Evolutionary conservation across 2,329 filamentous ascomycete species (phyloP).

Genomic region (Cercospora citrullina): DNA sequence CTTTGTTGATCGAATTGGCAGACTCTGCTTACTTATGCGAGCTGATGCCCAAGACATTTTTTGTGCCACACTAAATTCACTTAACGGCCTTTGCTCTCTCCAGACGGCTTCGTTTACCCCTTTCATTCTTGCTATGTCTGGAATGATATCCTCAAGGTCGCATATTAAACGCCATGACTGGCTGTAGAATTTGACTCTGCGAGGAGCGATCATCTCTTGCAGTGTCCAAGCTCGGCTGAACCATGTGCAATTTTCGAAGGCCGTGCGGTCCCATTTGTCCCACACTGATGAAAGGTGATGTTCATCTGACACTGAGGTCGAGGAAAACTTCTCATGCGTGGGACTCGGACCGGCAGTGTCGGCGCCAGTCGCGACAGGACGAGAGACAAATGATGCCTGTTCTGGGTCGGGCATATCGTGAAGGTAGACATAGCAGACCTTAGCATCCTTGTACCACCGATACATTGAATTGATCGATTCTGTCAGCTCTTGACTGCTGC

Average conservation of each 20-base stretch:
- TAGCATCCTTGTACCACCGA: background rate
- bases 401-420: background rate
- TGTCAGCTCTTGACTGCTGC: background rate
- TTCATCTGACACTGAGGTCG: background rate
- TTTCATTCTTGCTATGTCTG: background rate
- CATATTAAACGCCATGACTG: background rate
- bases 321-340: too few relatives aligned
- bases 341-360: too few relatives aligned
- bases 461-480: background rate
- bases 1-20: accelerated
- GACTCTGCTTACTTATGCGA: background rate
- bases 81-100: background rate
- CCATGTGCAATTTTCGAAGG: background rate
- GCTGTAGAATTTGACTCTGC: background rate
- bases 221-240: background rate
- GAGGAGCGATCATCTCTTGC: background rate
- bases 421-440: background rate
- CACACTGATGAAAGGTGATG: background rate
- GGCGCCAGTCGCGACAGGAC: too few relatives aligned
- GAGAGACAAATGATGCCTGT: too few relatives aligned
- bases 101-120: background rate
- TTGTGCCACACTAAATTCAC: background rate
- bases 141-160: background rate
- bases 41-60: background rate
- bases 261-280: background rate